Evolutionary conservation across 2,329 filamentous ascomycete genomes (phyloP), one percentile per base, ranked within the genome.

Genomic region (Colletotrichum sp.): DNA sequence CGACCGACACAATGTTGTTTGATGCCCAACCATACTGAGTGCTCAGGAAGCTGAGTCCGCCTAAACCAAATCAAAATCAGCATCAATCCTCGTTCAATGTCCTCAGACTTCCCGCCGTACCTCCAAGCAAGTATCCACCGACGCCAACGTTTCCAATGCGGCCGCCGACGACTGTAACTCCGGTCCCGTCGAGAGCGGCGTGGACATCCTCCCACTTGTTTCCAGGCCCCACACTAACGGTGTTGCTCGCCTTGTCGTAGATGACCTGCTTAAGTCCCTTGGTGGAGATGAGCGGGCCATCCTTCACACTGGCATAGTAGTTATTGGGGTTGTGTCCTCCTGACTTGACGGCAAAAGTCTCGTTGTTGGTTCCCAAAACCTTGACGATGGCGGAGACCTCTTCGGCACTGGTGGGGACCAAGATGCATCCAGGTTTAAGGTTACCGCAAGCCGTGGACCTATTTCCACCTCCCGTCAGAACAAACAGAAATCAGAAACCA

Each of bases 261-360:
- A 81, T 79, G 13, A 89, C 80, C 69, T 86, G 80, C 64, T 89
- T 82, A 18, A 88, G 84, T 5, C 85, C 82, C 74, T 83, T 84
- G 13, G 90, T 85, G 18, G 89, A 89, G 77, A 92, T 87, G 7
- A 89, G 81, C 2, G 89, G 83, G 0, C 89, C 89, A 3, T 83
- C 86, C 16, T 86, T 81, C 63, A 89, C 87, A 78, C 87, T 92
- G 3, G 90, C 86, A 52, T 87, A 88, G 76, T 88, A 88, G 21
- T 88, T 85, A 79, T 91, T 91, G 6, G 90, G 88, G 72, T 89
- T 90, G 81, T 92, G 90, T 1, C 91, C 91, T 32, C 90, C 91
- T 9, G 88, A 89, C 78, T 90, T 89, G 78, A 91, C 82, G 8
- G 90, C 90, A 77, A 92, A 92, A 4, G 81, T 82, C 71, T 88